phyloP scores from a whole-genome alignment of 768 basidiomycete species.

The Serendipita sp. region DNA sequence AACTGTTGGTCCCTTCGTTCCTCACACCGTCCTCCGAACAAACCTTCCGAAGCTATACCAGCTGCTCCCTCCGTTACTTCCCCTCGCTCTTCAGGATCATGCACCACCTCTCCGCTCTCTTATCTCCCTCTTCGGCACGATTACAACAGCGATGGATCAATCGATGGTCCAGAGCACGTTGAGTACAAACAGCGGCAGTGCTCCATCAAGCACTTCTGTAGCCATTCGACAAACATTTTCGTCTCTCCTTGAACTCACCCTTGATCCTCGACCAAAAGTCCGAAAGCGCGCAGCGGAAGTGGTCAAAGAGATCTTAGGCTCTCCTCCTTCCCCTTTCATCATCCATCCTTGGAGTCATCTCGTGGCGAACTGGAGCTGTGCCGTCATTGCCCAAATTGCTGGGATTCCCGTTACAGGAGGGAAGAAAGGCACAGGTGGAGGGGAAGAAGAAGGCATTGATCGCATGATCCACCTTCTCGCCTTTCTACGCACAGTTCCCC shows the following conservation, averaged over 20 bases:
- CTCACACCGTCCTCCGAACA: constrained; percentile 63
- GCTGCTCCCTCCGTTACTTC: constrained; percentile 67
- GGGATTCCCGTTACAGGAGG: constrained; percentile 39
- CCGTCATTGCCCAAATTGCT: constrained; percentile 47
- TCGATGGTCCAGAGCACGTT: constrained; percentile 21
- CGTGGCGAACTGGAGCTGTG: constrained; percentile 68
- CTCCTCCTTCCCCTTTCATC: constrained; percentile 60
- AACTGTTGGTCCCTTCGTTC: constrained; percentile 59
- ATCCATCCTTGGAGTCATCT: constrained; percentile 76
- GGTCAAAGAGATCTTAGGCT: constrained; percentile 57
- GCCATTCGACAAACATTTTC: constrained; percentile 66
- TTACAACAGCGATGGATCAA: constrained; percentile 59
- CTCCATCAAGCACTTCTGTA: background rate
- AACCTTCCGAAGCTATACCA: constrained; percentile 56
- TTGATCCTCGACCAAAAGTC: constrained; percentile 88
- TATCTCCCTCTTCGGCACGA: constrained; percentile 51
- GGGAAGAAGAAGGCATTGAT: constrained; percentile 44
- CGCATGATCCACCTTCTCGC: constrained; percentile 61
- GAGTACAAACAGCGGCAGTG: background rate
- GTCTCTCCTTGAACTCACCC: constrained; percentile 62
- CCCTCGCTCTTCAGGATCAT: constrained; percentile 35
- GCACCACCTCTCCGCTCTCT: constrained; percentile 80
- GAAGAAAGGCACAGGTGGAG: constrained; percentile 34
- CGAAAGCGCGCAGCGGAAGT: constrained; percentile 80
- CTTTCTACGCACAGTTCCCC: constrained; percentile 40